phyloP scores from a whole-genome alignment of 2,329 filamentous ascomycete species.

The Tolypocladium amazonense region DNA sequence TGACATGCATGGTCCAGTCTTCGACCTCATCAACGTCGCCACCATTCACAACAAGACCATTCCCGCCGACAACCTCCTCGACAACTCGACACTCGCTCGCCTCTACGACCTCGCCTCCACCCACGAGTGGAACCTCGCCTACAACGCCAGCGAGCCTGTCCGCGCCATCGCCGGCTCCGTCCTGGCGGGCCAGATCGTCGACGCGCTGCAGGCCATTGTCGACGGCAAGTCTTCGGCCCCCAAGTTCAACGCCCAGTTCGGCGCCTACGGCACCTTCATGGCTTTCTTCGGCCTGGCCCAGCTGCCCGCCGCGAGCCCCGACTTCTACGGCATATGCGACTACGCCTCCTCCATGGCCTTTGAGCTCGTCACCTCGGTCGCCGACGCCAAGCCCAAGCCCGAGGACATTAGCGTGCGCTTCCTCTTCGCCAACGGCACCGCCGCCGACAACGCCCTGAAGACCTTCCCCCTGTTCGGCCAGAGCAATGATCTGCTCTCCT shows the following conservation, averaged over 20 bases:
- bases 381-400: conserved; percentile 27
- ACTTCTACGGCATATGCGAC: conserved; percentile 71
- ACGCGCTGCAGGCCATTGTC: conserved; percentile 41
- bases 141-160: conserved; percentile 61
- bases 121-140: conserved; percentile 76
- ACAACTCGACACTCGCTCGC: conserved; percentile 45
- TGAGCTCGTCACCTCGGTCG: conserved; percentile 55
- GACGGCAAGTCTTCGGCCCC: conserved; percentile 23
- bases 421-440: conserved; percentile 50
- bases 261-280: conserved; percentile 51
- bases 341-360: conserved; percentile 77
- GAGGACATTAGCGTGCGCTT: conserved; percentile 48
- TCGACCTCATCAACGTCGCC: conserved; percentile 49
- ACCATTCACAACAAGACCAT: conserved; percentile 52
- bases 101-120: conserved; percentile 64
- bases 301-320: conserved; percentile 35
- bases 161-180: conserved; percentile 48
- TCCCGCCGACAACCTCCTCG: conserved; percentile 47
- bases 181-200: conserved; percentile 43
- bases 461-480: conserved; percentile 52
- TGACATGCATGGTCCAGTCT: conserved; percentile 27
- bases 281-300: conserved; percentile 51
- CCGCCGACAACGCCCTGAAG: conserved; percentile 37
- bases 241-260: conserved; percentile 44
- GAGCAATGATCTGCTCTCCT: conserved; percentile 44